Base-by-base conservation (phyloP, 768 basidiomycete genomes). In the Suillus lakei region DNA sequence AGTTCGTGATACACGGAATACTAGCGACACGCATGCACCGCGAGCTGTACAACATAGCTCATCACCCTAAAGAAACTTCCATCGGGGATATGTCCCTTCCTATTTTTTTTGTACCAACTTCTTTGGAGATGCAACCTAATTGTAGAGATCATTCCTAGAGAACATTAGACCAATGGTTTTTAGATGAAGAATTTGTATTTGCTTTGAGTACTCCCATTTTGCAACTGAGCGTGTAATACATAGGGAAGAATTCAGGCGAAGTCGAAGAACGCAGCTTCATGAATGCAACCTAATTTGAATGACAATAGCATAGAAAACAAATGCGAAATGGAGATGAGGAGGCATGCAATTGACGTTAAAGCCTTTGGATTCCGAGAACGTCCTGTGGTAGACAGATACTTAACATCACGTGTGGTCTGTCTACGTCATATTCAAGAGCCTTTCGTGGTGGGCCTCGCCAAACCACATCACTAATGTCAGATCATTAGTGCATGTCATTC, bases 101-200 rank as follows among this genome's bases (percentile, higher is more conserved):
- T 26, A 15, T 58, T 58, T 8, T 26, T 28, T 58, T 58, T 26
- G 56, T 23, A 39, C 23, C 4, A 13, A 15, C 38, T 18, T 5
- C 8, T 16, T 58, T 9, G n/a, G 56, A 38, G 15, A 23, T 5
- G 55, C 8, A 9, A 58, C 18, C 23, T 10, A 16, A 21, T n/a
- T 2, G 2, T 21, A 6, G 9, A 21, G 12, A 16, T 15, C 16
- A 6, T 10, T 38, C 36, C 72, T 82, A 9, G 21, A 59, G 23
- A 48, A 82, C 8, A 79, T 72, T 43, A 80, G 82, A n/a, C n/a
- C n/a, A 18, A 18, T 70, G 0, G 61, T 82, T 16, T 79, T 67
- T 28, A 28, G 44, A 10, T 82, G 79, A 21, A n/a, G 18, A 53
- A 21, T 18, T 53, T 0, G 9, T 10, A 30, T 54, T 34, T 34